These are phyloP conservation scores for Ustilago esculenta DNA, from an alignment of 1,284 basidiomycete genomes.

Conservation along the genomic window DNA sequence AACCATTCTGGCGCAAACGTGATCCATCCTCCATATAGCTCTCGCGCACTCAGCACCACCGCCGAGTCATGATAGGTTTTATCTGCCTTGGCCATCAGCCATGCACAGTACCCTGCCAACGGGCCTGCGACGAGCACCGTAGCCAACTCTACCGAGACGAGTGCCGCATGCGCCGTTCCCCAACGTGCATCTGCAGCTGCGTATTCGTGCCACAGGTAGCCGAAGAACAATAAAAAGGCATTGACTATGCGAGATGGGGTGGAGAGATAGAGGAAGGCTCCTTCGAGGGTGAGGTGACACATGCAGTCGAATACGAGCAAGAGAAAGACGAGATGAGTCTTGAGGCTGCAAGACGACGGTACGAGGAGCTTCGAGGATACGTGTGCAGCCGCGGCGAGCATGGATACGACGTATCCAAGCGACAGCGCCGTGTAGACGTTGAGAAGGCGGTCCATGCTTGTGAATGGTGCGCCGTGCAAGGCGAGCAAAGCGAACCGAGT, in stretches of 20 bases:
- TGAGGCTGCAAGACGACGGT: slow-evolving; percentile 5
- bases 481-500: neutral
- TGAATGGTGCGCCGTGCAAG: too few species aligned
- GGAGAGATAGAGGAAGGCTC: slow-evolving; percentile 58
- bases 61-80: slow-evolving; percentile 58
- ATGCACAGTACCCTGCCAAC: slow-evolving; percentile 54
- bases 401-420: slow-evolving; percentile 44
- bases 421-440: slow-evolving; percentile 44
- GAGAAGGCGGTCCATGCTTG: slow-evolving; percentile 37
- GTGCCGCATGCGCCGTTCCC: slow-evolving; percentile 52
- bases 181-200: slow-evolving; percentile 57
- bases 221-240: slow-evolving; percentile 48
- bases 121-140: slow-evolving; percentile 59
- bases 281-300: slow-evolving; percentile 59
- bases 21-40: slow-evolving; percentile 63
- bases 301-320: slow-evolving; percentile 63
- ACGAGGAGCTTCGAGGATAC: slow-evolving; percentile 22
- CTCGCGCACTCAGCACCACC: slow-evolving; percentile 51
- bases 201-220: slow-evolving; percentile 61
- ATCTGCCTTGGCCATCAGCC: slow-evolving; percentile 38
- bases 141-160: slow-evolving; percentile 58
- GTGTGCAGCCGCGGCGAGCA: slow-evolving; percentile 30
- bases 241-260: slow-evolving; percentile 47
- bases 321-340: slow-evolving; percentile 42
- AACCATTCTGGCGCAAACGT: slow-evolving; percentile 65